Base-by-base conservation (phyloP, 495 filamentous ascomycete species). In the Tuber aestivum region DNA sequence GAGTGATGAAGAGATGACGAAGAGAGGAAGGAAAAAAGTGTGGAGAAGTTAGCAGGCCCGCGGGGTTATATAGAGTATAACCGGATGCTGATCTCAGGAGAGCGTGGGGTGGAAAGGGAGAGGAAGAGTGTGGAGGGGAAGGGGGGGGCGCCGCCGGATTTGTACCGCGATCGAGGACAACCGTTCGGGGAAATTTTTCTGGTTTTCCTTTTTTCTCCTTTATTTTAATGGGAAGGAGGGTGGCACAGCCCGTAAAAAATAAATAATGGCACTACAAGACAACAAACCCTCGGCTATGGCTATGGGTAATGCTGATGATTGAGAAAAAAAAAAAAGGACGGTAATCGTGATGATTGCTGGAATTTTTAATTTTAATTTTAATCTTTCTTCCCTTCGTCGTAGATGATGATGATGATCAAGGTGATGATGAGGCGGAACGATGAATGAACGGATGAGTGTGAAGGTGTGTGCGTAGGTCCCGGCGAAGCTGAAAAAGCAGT, bases 141-240 rank as follows among this genome's bases (percentile, higher is more conserved):
- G n/a, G 72, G 75, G 70, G 76, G 76, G 76, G 76, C 72, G 78
- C 72, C 72, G 78, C 75, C 73, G 78, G 78, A 79, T 79, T 79
- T 79, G 78, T 79, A 79, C 68, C 70, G 70, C 76, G 78, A 79
- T 79, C 78, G 77, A 72, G 74, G 76, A 50, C 72, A 74, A 70
- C 77, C 77, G 78, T 79, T 79, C 78, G 78, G 78, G 78, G 78
- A 79, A 79, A 79, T 79, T 41, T 75, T 79, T 79, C 78, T 75
- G 41, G 42, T 74, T 72, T 45, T 75, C 74, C 72, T 77, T 78
- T 65, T 65, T 65, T 65, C 56, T 65, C 56, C 56, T 65, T 56
- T 70, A 72, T 74, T 77, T 72, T 42, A 79, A 73, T 78, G 76
- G 70, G 76, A 79, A 79, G 78, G 78, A 79, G 78, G 78, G 78